Percentiles rank a stretch among this genome's conserved stretches.
phyloP scores from a whole-genome alignment of 805 yeast genomes.

The Lipomyces starkeyi region DNA sequence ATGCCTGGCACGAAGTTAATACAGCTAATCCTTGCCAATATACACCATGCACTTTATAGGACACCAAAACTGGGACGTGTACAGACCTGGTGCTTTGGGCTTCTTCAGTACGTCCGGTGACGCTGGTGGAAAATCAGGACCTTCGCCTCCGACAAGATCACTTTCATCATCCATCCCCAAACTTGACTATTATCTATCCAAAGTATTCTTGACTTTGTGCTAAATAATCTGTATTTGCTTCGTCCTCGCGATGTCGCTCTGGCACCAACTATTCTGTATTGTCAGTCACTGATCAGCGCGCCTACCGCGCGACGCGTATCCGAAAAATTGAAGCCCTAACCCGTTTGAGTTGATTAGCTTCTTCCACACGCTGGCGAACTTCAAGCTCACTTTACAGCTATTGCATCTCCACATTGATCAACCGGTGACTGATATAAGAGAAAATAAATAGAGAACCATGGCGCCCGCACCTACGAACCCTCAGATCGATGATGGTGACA shows the following conservation, averaged over 20 bases:
- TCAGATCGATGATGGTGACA: conserved; percentile 25
- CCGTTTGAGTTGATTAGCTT: background rate
- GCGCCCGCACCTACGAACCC: conserved; percentile 32
- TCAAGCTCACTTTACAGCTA: background rate
- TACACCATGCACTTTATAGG: background rate
- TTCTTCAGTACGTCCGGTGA: background rate
- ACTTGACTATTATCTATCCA: background rate
- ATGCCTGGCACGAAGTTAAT: background rate
- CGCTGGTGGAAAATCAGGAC: background rate
- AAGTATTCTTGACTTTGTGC: background rate
- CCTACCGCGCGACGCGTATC: background rate
- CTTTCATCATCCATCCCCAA: conserved; percentile 6
- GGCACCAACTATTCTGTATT: background rate
- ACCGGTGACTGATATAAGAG: background rate
- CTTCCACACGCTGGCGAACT: background rate
- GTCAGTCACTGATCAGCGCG: background rate
- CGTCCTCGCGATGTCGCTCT: background rate
- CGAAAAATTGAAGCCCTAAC: background rate
- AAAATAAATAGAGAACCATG: conserved; percentile 12
- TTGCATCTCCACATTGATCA: background rate
- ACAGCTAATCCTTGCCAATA: background rate
- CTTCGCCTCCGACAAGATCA: background rate
- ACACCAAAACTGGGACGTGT: background rate
- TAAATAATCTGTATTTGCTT: background rate
- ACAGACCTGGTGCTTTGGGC: conserved; percentile 7